A percentile compares a stretch with the other conserved stretches of the same genome.
Evolutionary conservation across 208 protist species (phyloP).

Genomic region (Trypanosoma melophagium): DNA sequence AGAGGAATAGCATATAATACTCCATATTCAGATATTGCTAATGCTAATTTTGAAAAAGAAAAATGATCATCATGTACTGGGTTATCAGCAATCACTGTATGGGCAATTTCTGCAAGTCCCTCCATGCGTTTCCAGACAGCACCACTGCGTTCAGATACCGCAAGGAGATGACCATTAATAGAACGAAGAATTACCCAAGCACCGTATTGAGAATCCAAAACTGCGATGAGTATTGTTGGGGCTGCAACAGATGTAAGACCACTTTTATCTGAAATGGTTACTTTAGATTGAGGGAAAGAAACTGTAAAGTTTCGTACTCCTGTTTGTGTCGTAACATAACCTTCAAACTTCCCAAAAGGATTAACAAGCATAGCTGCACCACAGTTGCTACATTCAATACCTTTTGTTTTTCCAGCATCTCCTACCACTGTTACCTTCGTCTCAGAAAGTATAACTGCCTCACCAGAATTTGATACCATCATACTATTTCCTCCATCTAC

Average conservation of each 20-base stretch:
- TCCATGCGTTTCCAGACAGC: conserved; percentile 75
- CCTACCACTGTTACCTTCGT: conserved; percentile 5
- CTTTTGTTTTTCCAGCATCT: conserved; percentile 1
- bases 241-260: neutral
- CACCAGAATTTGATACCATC: neutral
- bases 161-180: conserved; percentile 53
- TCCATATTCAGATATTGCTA: conserved; percentile 61
- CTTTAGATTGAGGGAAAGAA: conserved; percentile 10
- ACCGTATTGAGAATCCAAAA: conserved; percentile 19
- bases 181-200: conserved; percentile 50
- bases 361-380: conserved; percentile 6
- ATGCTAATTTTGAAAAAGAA: conserved; percentile 69
- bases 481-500: neutral
- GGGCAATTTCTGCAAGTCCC: conserved; percentile 50
- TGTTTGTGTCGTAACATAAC: conserved; percentile 13
- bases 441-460: conserved; percentile 5
- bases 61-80: conserved; percentile 64
- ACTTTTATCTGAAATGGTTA: conserved; percentile 13
- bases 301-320: conserved; percentile 9
- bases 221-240: conserved; percentile 23
- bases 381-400: conserved; percentile 14
- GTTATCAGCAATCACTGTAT: conserved; percentile 47
- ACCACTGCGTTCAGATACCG: conserved; percentile 37
- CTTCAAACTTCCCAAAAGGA: conserved; percentile 11
- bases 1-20: conserved; percentile 70